Percentiles rank a stretch among this genome's conserved stretches.
phyloP scores from a whole-genome alignment of 2,329 filamentous ascomycete species.

The Amauroascus verrucosus region DNA sequence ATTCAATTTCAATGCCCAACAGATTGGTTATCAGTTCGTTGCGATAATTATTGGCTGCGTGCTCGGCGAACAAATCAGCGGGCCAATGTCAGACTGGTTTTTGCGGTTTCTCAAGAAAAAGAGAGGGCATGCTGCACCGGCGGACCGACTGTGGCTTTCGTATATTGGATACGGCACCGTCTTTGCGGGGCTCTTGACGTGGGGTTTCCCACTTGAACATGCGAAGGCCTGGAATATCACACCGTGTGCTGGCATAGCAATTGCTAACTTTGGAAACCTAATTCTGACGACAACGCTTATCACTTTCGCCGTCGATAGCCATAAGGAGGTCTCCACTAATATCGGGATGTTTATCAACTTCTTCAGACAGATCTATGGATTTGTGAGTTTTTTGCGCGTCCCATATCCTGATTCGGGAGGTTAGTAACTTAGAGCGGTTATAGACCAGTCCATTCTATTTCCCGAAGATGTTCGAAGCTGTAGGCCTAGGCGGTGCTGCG shows the following conservation, averaged over 20 bases:
- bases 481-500: not conserved
- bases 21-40: slow-evolving; percentile 48
- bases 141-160: slow-evolving; percentile 41
- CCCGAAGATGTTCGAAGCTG: not conserved
- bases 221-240: slow-evolving; percentile 47
- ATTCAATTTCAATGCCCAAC: slow-evolving; percentile 30
- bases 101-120: not conserved
- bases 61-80: slow-evolving; percentile 50
- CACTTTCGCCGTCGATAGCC: slow-evolving; percentile 52
- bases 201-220: slow-evolving; percentile 41
- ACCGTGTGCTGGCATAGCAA: slow-evolving; percentile 45
- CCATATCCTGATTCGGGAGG: not conserved
- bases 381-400: slow-evolving; percentile 20
- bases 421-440: not conserved
- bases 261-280: slow-evolving; percentile 46
- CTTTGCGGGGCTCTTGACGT: slow-evolving; percentile 46
- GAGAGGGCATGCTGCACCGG: slow-evolving; percentile 36
- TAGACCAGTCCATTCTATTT: not conserved
- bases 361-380: slow-evolving; percentile 42
- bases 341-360: slow-evolving; percentile 52
- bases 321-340: slow-evolving; percentile 43
- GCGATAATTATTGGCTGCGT: slow-evolving; percentile 48
- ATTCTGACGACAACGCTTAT: slow-evolving; percentile 51
- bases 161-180: slow-evolving; percentile 42
- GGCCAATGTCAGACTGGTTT: slow-evolving; percentile 20